Evolutionary conservation across 1,284 basidiomycete genomes (phyloP), one percentile per base, ranked within the genome.

Genomic region (Cystobasidiaceae sp.): DNA sequence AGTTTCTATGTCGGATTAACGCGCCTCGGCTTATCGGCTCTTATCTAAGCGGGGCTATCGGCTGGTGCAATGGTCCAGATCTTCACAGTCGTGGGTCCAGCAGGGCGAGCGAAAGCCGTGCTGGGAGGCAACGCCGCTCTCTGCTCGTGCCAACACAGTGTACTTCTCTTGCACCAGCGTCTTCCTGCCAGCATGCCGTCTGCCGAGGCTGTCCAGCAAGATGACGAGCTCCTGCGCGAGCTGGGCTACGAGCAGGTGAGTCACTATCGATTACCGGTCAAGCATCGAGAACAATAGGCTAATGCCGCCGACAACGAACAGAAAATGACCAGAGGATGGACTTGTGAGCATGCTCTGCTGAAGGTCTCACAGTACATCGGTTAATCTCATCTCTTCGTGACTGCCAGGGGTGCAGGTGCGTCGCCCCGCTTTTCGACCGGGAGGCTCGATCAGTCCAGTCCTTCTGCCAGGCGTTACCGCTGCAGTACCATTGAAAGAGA

Each of bases 191-290:
- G n/a, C n/a, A 39, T 39, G 37, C 37, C 37, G n/a, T 39, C 37
- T n/a, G 11, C 37, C 11, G 37, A 39, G 11, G 37, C 37, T 11
- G 11, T 39, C 11, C 37, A 39, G 37, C 11, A 54, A 27, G 51
- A 54, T 30, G 51, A 54, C 34, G 51, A 54, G 17, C 25, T 54
- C 7, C 51, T 54, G 6, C 51, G 51, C 9, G 51, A 37, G 8
- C 19, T 54, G 8, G 51, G 51, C 7, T 54, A 54, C 34, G 51
- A 54, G 19, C 37, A 39, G 37, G 37, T 39, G 37, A 39, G 37
- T 39, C 37, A n/a, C 11, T n/a, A 11, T 39, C 37, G 37, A 39
- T 39, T 11, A 39, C 37, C 11, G 11, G 11, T 39, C 37, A 11
- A n/a, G 11, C n/a, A 39, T 39, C 37, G 37, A 39, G n/a, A n/a